phyloP scores from a whole-genome alignment of 805 yeast species.

The Teunomyces cretensis region DNA sequence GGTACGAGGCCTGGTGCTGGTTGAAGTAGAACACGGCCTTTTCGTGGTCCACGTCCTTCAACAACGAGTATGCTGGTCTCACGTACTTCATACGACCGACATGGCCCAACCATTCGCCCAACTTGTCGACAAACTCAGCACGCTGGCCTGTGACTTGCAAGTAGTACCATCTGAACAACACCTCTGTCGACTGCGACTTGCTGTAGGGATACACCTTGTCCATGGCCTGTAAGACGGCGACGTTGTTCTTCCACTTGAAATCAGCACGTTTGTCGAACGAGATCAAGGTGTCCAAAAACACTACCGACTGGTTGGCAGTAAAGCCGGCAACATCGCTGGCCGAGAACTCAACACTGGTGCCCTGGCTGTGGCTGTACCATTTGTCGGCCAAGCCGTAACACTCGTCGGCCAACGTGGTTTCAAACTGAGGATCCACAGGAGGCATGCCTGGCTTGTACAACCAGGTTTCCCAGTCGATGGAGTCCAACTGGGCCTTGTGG shows the following conservation, averaged over 20 bases:
- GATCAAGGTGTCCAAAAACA: conserved; percentile 70
- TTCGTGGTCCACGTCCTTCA: conserved; percentile 22
- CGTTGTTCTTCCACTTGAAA: conserved; percentile 39
- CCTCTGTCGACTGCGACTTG: conserved; percentile 72
- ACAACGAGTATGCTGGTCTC: conserved; percentile 31
- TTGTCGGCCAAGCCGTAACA: conserved; percentile 63
- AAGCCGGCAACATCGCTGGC: conserved; percentile 54
- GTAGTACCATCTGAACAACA: conserved; percentile 73
- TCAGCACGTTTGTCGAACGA: conserved; percentile 44
- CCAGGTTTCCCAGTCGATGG: conserved; percentile 87
- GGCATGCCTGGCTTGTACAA: conserved; percentile 82
- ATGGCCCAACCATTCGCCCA: conserved; percentile 54
- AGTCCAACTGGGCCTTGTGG: conserved; percentile 54
- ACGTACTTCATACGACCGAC: conserved; percentile 39
- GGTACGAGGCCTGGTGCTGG: conserved; percentile 22
- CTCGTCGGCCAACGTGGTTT: conserved; percentile 73
- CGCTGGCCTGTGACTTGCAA: conserved; percentile 60
- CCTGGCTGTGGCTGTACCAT: conserved; percentile 48
- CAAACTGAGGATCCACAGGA: conserved; percentile 73
- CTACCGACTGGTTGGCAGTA: conserved; percentile 74
- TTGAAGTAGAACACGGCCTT: conserved; percentile 28
- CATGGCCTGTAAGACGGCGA: conserved; percentile 29
- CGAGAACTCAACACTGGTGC: conserved; percentile 34
- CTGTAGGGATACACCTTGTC: conserved; percentile 42
- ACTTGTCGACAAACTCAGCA: conserved; percentile 42